phyloP scores from a whole-genome alignment of 352 stramenopile species.

The Detonula confervacea region DNA sequence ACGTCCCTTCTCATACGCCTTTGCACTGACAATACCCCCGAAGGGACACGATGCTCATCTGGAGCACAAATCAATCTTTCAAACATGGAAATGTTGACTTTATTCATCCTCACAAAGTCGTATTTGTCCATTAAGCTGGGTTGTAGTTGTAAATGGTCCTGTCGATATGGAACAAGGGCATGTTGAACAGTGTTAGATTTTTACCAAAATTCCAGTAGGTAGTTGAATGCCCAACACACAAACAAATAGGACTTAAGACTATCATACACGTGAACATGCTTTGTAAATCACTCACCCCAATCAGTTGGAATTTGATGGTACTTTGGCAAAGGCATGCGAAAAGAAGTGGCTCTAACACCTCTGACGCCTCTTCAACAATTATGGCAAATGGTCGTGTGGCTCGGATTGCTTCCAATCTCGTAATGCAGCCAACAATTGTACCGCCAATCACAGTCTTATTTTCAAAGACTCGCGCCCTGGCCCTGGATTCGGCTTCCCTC shows the following conservation, averaged over 20 bases:
- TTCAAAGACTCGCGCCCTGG: conserved; percentile 87
- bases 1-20: conserved; percentile 90
- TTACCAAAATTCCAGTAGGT: no score
- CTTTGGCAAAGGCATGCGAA: conserved; percentile 88
- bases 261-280: no score
- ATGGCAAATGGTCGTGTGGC: conserved; percentile 89
- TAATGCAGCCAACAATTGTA: conserved; percentile 89
- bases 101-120: conserved; percentile 88
- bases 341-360: conserved; percentile 89
- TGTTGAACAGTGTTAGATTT: no score
- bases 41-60: conserved; percentile 81
- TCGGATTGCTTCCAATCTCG: conserved; percentile 87
- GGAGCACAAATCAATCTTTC: conserved; percentile 88
- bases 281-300: no score
- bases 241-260: no score
- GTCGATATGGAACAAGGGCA: no score
- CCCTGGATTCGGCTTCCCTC: conserved; percentile 81
- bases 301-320: conserved; percentile 90
- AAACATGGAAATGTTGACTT: conserved; percentile 91
- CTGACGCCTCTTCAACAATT: conserved; percentile 88
- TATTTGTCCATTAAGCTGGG: conserved; percentile 88
- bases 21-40: conserved; percentile 88
- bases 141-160: conserved; percentile 89
- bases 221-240: no score
- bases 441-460: conserved; percentile 88